Base-by-base conservation (phyloP, 2,329 filamentous ascomycete species). In the Xylaria sp. region DNA sequence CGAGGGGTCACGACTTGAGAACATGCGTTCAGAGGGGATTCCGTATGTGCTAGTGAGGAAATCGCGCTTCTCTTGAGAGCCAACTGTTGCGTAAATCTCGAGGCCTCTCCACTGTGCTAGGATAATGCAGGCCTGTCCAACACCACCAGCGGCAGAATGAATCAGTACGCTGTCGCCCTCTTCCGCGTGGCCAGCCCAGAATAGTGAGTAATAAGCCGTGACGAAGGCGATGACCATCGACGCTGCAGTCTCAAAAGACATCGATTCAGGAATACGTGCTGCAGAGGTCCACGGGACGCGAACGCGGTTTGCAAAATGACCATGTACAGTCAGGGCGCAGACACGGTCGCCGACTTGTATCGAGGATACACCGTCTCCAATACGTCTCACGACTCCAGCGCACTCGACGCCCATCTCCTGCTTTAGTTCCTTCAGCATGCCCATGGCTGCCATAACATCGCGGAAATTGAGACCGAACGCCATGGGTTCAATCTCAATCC, bases 91-190 rank as follows among this genome's bases (percentile, higher is more conserved):
- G 54, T 61, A 75, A 13, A 74, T 65, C 12, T 72, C 60, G 7
- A 62, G 62, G 2, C 71, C 71, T 18, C 61, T 25, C 31, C 66
- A 56, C 9, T 71, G 52, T 1, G 72, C 69, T 4, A 75, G 5
- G 9, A 64, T 56, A 20, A 74, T 64, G 28, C 68, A 67, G 1
- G 72, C 67, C 48, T 71, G 65, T 1, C 71, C 67, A 9, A 71
- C 52, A 18, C 66, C 72, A 3, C 73, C 72, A 9, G 71, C 36
- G 5, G 71, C 74, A 0, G 71, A 54, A 41, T 75, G 74, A 18
- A 74, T 73, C n/a, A 75, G 46, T 1, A 75, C 62, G 0, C 56
- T 43, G 13, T 73, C 46, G 0, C 72, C 72, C 4, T 20, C 20
- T 10, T 39, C 25, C 3, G 66, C 31, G 0, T 56, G 56, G 0